Base-by-base conservation (phyloP, 495 filamentous ascomycete species). In the Penicillium maclennaniae region DNA sequence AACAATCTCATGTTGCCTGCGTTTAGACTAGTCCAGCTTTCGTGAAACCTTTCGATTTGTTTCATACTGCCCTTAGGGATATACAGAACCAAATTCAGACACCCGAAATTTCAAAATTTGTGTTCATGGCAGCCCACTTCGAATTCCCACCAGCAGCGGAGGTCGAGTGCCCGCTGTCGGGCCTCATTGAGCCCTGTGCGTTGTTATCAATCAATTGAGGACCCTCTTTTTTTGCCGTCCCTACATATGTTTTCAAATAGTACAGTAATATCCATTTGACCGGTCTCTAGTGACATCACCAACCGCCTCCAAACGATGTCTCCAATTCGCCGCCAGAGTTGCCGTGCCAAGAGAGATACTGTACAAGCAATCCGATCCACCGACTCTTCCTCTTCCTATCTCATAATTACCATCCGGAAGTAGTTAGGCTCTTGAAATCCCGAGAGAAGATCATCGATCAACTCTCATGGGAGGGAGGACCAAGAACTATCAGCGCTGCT, bases 111-210 rank as follows among this genome's bases (percentile, higher is more conserved):
- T 31, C 27, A 31, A 31, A 31, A 3, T 6, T 7, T 1, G 10
- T 12, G 27, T 7, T 21, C 34, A 27, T 45, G 20, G 39, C 44
- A 44, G 51, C 20, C 44, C 51, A 47, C 51, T 53, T 34, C 3
- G 44, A 19, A 45, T 16, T 39, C 34, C 43, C 34, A 40, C 49
- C 38, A 12, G 3, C 28, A 49, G 47, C 47, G 38, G 27, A 34
- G 34, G 1, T 39, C 27, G 12, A 25, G 31, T 45, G 23, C 23
- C 23, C n/a, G 27, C 3, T 16, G 28, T 16, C 27, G 16, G 28
- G 16, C 27, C 34, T 48, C 46, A 36, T 25, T 36, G 26, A 41
- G 37, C 37, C 26, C 17, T 42, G 37, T 47, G 15, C 8, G 17
- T 8, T 42, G 27, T 7, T 31, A 31, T 31, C 27, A 3, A 25